Evolutionary conservation across 202 grass and related monocot genomes (phyloP).

Genomic region (Elaeis oleifera): DNA sequence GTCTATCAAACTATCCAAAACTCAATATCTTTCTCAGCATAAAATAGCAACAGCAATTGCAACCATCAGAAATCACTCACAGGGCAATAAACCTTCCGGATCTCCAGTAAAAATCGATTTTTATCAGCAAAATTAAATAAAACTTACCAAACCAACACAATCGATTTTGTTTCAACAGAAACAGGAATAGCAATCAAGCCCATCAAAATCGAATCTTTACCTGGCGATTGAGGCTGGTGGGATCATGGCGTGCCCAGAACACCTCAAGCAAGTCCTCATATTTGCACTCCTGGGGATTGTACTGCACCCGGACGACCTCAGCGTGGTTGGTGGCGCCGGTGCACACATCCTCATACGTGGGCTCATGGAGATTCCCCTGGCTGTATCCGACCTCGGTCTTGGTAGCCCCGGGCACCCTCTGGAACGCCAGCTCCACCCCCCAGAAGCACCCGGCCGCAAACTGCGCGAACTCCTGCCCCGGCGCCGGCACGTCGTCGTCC

Average conservation of each 20-base stretch:
- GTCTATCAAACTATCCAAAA: no score
- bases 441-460: slow-evolving; percentile 94
- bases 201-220: slow-evolving; percentile 14
- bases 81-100: no score
- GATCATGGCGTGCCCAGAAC: slow-evolving; percentile 82
- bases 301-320: slow-evolving; percentile 86
- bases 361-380: slow-evolving; percentile 76
- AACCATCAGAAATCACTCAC: no score
- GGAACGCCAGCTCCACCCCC: slow-evolving; percentile 88
- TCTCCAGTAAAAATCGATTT: no score
- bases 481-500: slow-evolving; percentile 67
- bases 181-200: no score
- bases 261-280: slow-evolving; percentile 70
- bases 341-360: slow-evolving; percentile 89
- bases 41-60: no score
- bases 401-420: slow-evolving; percentile 72
- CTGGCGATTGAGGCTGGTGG: slow-evolving; percentile 81
- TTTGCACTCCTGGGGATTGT: slow-evolving; percentile 63
- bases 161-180: no score
- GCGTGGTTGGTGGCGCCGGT: slow-evolving; percentile 67
- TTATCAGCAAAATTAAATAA: no score
- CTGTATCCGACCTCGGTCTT: slow-evolving; percentile 88
- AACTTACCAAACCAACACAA: no score
- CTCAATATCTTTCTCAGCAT: no score
- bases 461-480: slow-evolving; percentile 74